phyloP scores from a whole-genome alignment of 1,139 yeast species.

The Yamadazyma blattariae region DNA sequence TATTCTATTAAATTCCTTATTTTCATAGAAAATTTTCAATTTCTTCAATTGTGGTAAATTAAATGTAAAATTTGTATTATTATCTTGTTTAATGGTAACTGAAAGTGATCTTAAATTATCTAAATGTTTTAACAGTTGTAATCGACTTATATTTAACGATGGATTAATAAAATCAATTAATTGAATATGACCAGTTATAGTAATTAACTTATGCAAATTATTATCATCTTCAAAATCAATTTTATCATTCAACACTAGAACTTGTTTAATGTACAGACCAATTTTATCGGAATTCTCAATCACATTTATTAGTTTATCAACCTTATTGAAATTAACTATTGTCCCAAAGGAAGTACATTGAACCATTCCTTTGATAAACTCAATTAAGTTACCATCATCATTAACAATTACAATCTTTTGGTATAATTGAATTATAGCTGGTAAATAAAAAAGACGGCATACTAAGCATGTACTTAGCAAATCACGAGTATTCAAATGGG shows the following conservation, averaged over 20 bases:
- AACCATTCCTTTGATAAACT: constrained; percentile 4
- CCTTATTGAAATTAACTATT: constrained; percentile 3
- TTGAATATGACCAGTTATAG: not conserved
- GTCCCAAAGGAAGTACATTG: constrained; percentile 5
- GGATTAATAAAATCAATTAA: constrained; percentile 6
- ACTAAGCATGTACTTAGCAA: constrained; percentile 9
- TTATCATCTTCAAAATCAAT: constrained; percentile 3
- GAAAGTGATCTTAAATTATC: constrained; percentile 3
- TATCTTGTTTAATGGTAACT: constrained; percentile 3
- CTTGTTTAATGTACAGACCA: constrained; percentile 2
- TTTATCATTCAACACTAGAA: constrained; percentile 4
- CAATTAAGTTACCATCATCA: constrained; percentile 4
- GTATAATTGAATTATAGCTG: constrained; percentile 13
- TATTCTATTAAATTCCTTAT: constrained; percentile 2
- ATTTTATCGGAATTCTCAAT: constrained; percentile 5
- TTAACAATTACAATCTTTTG: constrained; percentile 9
- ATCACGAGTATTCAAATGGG: constrained; percentile 8
- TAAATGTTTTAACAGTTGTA: not conserved
- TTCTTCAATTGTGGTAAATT: constrained; percentile 6
- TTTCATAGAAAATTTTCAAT: constrained; percentile 10
- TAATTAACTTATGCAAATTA: not conserved
- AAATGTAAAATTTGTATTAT: not conserved
- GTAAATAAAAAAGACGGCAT: constrained; percentile 13
- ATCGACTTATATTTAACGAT: not conserved
- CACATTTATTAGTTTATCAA: constrained; percentile 2